Conservation (phyloP, 2,329 filamentous ascomycete genomes). For the Ilyonectria destructans region DNA sequence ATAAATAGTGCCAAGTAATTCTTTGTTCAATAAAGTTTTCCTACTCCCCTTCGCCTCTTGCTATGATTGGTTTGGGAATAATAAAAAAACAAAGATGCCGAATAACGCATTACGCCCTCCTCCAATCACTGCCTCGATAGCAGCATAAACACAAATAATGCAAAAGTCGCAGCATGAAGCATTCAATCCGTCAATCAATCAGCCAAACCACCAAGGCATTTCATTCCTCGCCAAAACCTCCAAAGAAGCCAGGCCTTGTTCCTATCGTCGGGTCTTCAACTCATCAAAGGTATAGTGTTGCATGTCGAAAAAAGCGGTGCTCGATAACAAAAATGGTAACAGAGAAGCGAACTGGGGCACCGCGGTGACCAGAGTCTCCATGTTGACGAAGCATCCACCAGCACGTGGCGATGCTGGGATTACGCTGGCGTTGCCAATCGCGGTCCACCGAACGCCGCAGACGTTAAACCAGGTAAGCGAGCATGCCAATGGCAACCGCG, state of each 20-base stretch:
- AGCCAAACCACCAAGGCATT: slow-evolving; percentile 41
- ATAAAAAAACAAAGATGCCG: slow-evolving; percentile 46
- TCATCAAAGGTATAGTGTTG: slow-evolving; percentile 50
- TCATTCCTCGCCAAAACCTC: slow-evolving; percentile 41
- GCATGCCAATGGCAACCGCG: slow-evolving; percentile 66
- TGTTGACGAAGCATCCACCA: slow-evolving; percentile 32
- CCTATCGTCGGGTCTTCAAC: slow-evolving; percentile 46
- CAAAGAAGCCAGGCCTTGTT: slow-evolving; percentile 30
- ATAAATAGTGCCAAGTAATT: slow-evolving; percentile 35
- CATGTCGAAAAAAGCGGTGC: slow-evolving; percentile 50
- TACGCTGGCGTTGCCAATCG: slow-evolving; percentile 39
- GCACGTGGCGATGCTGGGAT: slow-evolving; percentile 41
- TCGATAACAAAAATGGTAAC: slow-evolving; percentile 53
- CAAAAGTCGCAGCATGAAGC: slow-evolving; percentile 35
- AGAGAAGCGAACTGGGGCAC: slow-evolving; percentile 51
- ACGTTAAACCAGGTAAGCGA: slow-evolving; percentile 67
- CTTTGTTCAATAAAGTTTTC: slow-evolving; percentile 50
- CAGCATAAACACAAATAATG: slow-evolving; percentile 25
- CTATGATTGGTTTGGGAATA: slow-evolving; percentile 52
- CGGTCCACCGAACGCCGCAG: slow-evolving; percentile 38
- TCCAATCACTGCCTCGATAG: slow-evolving; percentile 17
- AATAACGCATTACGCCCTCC: slow-evolving; percentile 41
- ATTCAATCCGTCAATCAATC: slow-evolving; percentile 40
- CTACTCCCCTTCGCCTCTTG: slow-evolving; percentile 57
- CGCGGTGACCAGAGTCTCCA: slow-evolving; percentile 28